Evolutionary conservation across 768 basidiomycete genomes (phyloP), one percentile per base, ranked within the genome.

Genomic region (Terana coerulea): DNA sequence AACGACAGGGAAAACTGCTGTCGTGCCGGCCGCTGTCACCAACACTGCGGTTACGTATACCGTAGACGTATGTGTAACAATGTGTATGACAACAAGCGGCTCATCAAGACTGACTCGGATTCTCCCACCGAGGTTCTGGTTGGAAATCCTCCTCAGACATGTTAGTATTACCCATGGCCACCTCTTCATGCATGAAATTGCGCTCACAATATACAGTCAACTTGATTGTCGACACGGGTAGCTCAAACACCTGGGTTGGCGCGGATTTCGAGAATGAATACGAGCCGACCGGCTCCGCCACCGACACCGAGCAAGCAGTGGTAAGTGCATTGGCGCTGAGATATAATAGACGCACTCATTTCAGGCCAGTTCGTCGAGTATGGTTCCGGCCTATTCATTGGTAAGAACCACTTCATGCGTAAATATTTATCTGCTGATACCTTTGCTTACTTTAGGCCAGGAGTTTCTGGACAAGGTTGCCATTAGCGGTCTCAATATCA

Each of bases 401-500:
- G 52, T 47, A n/a, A 3, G 26, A 22, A n/a, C n/a, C n/a, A n/a
- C n/a, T 34, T 11, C 10, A 14, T 17, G 11, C 17, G 3, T 22
- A 39, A 15, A 10, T 17, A n/a, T 39, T 39, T 11, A 3, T 22
- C 17, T 17, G 17, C 3, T 19, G 17, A 14, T 46, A 3, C 21
- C 17, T 21, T 11, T 2, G 5, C 3, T 22, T 24, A 22, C 26
- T 6, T n/a, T 19, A 62, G 66, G 66, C 40, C 51, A 46, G 1
- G 64, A 68, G 48, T 67, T 58, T 54, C 69, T 61, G 10, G 86
- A 87, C 62, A 69, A 67, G 2, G 79, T 88, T 35, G 72, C 75
- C 1, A 66, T 87, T 47, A 71, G 72, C 6, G 29, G 35, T 49
- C 30, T 29, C 19, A 17, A 35, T 5, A 33, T 43, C 2, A 42